phyloP scores from a whole-genome alignment of 257 asterid genomes.

The Dorcoceras hygrometricum region DNA sequence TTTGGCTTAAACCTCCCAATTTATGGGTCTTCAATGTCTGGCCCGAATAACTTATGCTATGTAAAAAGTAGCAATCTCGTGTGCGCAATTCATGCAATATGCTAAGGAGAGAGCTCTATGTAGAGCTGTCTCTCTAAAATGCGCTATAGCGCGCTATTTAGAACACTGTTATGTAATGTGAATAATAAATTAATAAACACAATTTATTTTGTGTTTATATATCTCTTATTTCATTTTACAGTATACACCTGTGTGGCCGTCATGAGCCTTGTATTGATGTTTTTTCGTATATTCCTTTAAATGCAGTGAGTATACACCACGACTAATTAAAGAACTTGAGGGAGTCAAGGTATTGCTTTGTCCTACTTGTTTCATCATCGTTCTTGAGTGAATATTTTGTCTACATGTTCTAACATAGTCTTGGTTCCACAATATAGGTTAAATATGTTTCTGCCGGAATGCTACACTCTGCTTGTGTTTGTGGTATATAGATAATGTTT shows the following conservation, averaged over 20 bases:
- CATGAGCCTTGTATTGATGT: constrained; percentile 13
- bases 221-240: constrained; percentile 5
- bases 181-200: not conserved
- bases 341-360: constrained; percentile 63
- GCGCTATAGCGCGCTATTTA: no score
- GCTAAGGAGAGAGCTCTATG: no score
- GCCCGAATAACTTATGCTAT: no score
- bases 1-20: no score
- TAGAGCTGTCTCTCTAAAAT: no score
- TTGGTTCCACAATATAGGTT: constrained; percentile 48
- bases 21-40: no score
- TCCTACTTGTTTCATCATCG: constrained; percentile 2
- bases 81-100: no score
- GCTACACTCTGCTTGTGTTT: constrained; percentile 87
- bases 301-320: constrained; percentile 86
- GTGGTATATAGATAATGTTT: constrained; percentile 44
- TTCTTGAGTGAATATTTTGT: constrained; percentile 14
- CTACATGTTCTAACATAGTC: constrained; percentile 21
- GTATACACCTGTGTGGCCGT: constrained; percentile 1
- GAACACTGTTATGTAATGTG: not conserved
- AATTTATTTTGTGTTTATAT: not conserved
- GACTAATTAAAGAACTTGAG: constrained; percentile 82
- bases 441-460: constrained; percentile 87
- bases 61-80: no score
- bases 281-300: constrained; percentile 7